Evolutionary conservation across 2,329 filamentous ascomycete species (phyloP), one percentile per base, ranked within the genome.

Genomic region (Neopestalotiopsis rosae): DNA sequence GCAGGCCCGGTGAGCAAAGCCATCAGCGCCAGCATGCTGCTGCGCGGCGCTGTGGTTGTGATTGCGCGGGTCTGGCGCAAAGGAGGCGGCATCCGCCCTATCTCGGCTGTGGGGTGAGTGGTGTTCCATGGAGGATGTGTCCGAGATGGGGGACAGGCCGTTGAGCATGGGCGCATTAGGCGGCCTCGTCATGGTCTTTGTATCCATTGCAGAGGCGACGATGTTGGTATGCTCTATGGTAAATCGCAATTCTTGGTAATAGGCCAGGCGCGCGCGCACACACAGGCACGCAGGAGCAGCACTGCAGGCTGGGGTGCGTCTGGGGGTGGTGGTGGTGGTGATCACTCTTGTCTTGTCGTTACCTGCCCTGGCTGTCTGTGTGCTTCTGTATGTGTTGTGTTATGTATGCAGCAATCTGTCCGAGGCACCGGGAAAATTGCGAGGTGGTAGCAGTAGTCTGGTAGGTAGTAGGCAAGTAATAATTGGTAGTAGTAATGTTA

Each of bases 1-100:
- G 56, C 77, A 79, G 40, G 77, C 77, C 66, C 77, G 74, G 7
- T 76, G 71, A 9, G 77, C 66, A 12, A 61, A 34, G 9, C 57
- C 30, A 24, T 67, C 65, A 34, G 42, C 64, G 45, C 45, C 45
- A 17, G 20, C 45, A 20, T 52, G 34, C 10, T 38, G 34, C 10
- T 38, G 45, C 7, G 45, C 45, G 45, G 45, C 17, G 45, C 45
- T 52, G 45, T 52, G 45, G 45, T n/a, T 17, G 49, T 66, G 52
- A 45, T 38, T 40, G 42, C 20, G n/a, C 13, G 58, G 65, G 9
- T 67, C 65, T 30, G 52, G 17, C 17, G 17, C 56, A 52, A 45
- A 59, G 14, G 56, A 40, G 52, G 56, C 20, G 45, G 17, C 34
- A 14, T 59, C 65, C 32, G 17, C 17, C 7, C 67, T 57, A n/a